Evolutionary conservation across 768 basidiomycete genomes (phyloP).

Genomic region (Grammothele lineata): DNA sequence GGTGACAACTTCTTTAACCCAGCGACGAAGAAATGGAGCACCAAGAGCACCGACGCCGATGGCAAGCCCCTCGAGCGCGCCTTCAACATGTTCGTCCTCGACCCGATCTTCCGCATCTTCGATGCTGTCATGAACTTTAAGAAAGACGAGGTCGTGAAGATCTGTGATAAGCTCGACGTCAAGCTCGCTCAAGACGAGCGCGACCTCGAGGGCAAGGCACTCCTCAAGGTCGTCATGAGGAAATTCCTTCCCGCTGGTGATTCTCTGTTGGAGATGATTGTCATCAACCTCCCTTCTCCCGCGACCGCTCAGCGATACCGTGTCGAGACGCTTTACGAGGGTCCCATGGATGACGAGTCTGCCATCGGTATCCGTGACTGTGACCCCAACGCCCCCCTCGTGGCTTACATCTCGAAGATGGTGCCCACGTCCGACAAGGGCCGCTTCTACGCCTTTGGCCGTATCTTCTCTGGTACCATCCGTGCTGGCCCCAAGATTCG

Average conservation of each 20-base stretch:
- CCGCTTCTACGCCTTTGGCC: slow-evolving; percentile 99
- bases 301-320: slow-evolving; percentile 97
- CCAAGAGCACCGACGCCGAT: slow-evolving; percentile 65
- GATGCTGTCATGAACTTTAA: slow-evolving; percentile 99
- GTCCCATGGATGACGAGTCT: slow-evolving; percentile 99
- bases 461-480: slow-evolving; percentile 99
- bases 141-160: slow-evolving; percentile 77
- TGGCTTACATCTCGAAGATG: slow-evolving; percentile 99
- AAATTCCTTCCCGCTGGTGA: slow-evolving; percentile 99
- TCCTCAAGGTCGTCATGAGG: slow-evolving; percentile 98
- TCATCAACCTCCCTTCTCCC: slow-evolving; percentile 98
- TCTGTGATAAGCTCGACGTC: slow-evolving; percentile 96
- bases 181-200: slow-evolving; percentile 85
- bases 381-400: slow-evolving; percentile 92
- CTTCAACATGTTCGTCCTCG: slow-evolving; percentile 97
- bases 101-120: slow-evolving; percentile 99
- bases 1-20: slow-evolving; percentile 99
- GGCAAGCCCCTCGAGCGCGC: slow-evolving; percentile 96
- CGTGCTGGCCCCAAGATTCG: slow-evolving; percentile 97
- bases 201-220: slow-evolving; percentile 90
- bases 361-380: slow-evolving; percentile 98
- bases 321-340: slow-evolving; percentile 99
- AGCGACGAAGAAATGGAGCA: slow-evolving; percentile 93
- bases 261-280: slow-evolving; percentile 98
- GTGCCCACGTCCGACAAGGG: slow-evolving; percentile 99